A percentile compares a stretch with the other conserved stretches of the same genome.
Evolutionary conservation across 192 early-diverging fungal species (phyloP).

Genomic region (Rhizoclosmatium sp.): DNA sequence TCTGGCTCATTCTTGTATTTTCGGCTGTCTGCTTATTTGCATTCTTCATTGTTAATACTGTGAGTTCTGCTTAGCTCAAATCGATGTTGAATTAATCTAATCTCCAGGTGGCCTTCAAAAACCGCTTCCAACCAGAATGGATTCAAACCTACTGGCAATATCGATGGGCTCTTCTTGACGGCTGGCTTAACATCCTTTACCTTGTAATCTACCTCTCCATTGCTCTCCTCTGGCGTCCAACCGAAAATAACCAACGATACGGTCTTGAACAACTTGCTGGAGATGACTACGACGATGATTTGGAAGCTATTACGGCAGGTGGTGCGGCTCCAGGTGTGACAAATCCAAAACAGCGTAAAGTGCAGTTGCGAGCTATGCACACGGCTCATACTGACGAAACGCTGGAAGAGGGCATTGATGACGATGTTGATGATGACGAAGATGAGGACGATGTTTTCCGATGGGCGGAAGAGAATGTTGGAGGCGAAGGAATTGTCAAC

Average conservation of each 20-base stretch:
- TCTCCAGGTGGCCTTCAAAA: conserved; percentile 57
- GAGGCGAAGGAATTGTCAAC: not conserved
- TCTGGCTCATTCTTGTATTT: conserved; percentile 81
- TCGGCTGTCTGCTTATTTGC: conserved; percentile 74
- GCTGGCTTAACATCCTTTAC: conserved; percentile 91
- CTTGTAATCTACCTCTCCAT: conserved; percentile 81
- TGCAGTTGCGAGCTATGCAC: conserved; percentile 25
- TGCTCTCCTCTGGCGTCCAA: conserved; percentile 91
- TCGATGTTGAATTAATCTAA: not conserved
- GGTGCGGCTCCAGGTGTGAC: not conserved
- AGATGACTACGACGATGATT: conserved; percentile 66
- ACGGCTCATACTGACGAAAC: conserved; percentile 23
- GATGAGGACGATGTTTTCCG: conserved; percentile 54
- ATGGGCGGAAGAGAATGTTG: conserved; percentile 56
- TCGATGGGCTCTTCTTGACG: conserved; percentile 92
- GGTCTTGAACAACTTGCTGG: conserved; percentile 85
- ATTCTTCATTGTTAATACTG: conserved; percentile 85
- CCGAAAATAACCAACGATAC: conserved; percentile 88
- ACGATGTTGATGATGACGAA: conserved; percentile 56
- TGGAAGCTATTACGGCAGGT: not conserved
- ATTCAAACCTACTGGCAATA: conserved; percentile 81
- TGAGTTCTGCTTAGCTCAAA: conserved; percentile 48
- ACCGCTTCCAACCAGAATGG: conserved; percentile 70
- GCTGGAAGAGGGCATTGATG: conserved; percentile 40
- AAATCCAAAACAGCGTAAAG: conserved; percentile 7